Base-by-base conservation (phyloP, 2,329 filamentous ascomycete species). In the Phyllachora maydis region DNA sequence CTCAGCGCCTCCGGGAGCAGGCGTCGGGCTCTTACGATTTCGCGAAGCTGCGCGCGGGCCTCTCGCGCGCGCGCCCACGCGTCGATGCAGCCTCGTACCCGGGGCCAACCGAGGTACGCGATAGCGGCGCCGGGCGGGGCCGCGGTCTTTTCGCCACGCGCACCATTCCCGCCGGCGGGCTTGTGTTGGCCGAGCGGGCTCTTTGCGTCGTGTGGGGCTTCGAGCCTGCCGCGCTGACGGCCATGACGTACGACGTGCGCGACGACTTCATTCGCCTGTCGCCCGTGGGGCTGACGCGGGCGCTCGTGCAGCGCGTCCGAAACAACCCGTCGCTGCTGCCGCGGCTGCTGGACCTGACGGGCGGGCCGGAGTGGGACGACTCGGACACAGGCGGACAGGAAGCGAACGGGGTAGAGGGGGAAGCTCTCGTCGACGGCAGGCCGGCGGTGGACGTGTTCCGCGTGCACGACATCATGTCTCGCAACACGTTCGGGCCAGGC, bases 401-500 rank as follows among this genome's bases (percentile, higher is more conserved):
- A n/a, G n/a, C n/a, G n/a, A n/a, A n/a, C n/a, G n/a, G n/a, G n/a
- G n/a, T n/a, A n/a, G n/a, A n/a, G n/a, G n/a, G n/a, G n/a, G n/a
- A n/a, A n/a, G n/a, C n/a, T n/a, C n/a, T n/a, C n/a, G n/a, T n/a
- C n/a, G n/a, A n/a, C n/a, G n/a, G n/a, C n/a, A n/a, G n/a, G n/a
- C 35, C 41, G 0, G 23, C 42, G 0, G 28, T 46, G 4, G 42
- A 46, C 17, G 32, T 35, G 2, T 45, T 45, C 12, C 42, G 41
- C 7, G 24, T 46, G 6, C 42, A 46, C 18, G 38, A 45, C 13
- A 39, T 46, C 14, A 28, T 45, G 3, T 41, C 37, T 3, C 35
- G 38, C 16, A 47, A 47, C 18, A 41, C 38, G 1, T 47, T 45
- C 18, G 46, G 47, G 0, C 31, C 33, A 1, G 41, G 37, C 1